Conservation (phyloP, 768 basidiomycete genomes). For the Boletellus emodensis region DNA sequence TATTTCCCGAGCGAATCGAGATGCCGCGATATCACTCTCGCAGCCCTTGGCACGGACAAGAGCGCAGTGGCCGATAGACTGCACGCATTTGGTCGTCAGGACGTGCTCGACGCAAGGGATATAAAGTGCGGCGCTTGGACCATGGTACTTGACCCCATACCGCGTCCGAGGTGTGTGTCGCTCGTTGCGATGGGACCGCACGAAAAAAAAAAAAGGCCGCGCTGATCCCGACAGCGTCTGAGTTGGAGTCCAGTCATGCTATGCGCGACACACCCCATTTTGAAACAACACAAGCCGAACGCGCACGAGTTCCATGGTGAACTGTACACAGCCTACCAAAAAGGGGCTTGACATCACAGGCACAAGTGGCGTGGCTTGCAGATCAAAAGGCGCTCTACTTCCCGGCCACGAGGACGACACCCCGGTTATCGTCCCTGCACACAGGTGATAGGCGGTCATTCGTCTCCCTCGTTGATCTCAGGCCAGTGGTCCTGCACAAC, state of each 20-base stretch:
- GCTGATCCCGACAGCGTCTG: background rate
- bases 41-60: conserved; percentile 13
- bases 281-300: background rate
- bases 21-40: conserved; percentile 7
- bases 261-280: too few relatives aligned
- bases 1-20: conserved; percentile 42
- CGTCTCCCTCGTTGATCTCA: background rate
- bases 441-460: background rate
- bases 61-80: conserved; percentile 3
- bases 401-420: background rate
- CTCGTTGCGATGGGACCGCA: conserved; percentile 4
- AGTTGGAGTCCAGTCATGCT: background rate
- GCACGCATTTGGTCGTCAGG: conserved; percentile 7
- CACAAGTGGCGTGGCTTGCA: background rate
- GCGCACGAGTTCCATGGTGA: background rate
- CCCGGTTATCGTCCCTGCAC: background rate
- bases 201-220: background rate
- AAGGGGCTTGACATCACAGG: conserved; percentile 5
- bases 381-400: background rate
- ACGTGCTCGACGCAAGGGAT: background rate
- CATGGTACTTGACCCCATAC: background rate
- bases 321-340: conserved; percentile 2
- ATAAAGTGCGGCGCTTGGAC: background rate
- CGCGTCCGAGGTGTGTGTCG: background rate
- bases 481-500: background rate